A percentile compares a stretch with the other conserved stretches of the same genome.
phyloP scores from a whole-genome alignment of 2,329 filamentous ascomycete species.

The Elsinoe australis region DNA sequence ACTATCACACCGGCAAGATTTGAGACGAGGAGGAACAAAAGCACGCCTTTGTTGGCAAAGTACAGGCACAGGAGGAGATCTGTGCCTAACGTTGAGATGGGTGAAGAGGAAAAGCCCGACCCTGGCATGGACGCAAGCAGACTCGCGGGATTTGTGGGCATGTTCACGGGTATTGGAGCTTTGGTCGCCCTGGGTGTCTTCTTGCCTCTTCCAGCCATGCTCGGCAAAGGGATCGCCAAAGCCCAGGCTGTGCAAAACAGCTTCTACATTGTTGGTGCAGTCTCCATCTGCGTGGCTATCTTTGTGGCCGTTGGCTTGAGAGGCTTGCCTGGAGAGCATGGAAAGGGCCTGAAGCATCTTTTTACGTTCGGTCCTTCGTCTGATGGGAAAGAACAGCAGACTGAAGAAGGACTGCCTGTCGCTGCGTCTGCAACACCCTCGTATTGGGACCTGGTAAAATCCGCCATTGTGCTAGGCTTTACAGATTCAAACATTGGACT shows the following conservation, averaged over 20 bases:
- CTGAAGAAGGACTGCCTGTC: conserved; percentile 5
- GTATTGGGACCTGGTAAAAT: conserved; percentile 38
- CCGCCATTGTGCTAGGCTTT: conserved; percentile 54
- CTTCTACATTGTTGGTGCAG: conserved; percentile 74
- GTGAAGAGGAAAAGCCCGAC: neutral
- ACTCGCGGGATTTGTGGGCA: conserved; percentile 80
- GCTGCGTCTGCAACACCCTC: conserved; percentile 46
- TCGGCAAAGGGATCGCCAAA: conserved; percentile 62
- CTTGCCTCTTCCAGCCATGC: conserved; percentile 80
- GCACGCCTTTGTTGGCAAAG: conserved; percentile 4
- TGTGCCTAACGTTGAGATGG: neutral
- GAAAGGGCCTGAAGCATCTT: conserved; percentile 57
- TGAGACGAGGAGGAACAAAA: conserved; percentile 30
- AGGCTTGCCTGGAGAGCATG: conserved; percentile 61
- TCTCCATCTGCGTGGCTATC: conserved; percentile 64
- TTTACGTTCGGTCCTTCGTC: conserved; percentile 29
- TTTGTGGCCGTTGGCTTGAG: conserved; percentile 73
- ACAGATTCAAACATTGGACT: conserved; percentile 71
- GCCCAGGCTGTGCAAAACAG: conserved; percentile 69
- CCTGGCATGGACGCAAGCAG: conserved; percentile 15
- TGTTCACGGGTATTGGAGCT: conserved; percentile 88
- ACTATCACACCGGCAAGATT: conserved; percentile 62
- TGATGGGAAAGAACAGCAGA: conserved; percentile 1
- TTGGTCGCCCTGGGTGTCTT: conserved; percentile 76
- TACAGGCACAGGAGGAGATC: conserved; percentile 9